A percentile compares a stretch with the other conserved stretches of the same genome.
phyloP scores from a whole-genome alignment of 2,329 filamentous ascomycete genomes.

The Myriosclerotinia duriaeana region DNA sequence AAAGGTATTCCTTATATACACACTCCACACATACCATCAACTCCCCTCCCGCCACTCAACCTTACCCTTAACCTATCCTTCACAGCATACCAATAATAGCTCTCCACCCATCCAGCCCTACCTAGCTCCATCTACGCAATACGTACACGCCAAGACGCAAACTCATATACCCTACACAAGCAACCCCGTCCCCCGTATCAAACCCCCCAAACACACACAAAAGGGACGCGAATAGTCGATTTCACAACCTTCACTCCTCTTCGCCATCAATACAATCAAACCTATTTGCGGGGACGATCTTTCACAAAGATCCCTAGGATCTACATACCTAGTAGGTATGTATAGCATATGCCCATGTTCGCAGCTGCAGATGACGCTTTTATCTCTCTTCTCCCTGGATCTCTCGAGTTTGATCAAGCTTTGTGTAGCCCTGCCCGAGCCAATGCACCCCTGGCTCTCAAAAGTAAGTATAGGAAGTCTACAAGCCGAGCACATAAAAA shows the following conservation, averaged over 20 bases:
- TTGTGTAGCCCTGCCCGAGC: too few relatives aligned
- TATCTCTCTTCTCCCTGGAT: too few relatives aligned
- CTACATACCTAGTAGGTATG: background rate
- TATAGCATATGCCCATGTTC: background rate
- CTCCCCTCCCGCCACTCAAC: background rate
- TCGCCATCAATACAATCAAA: background rate
- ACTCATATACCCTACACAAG: background rate
- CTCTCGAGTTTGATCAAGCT: too few relatives aligned
- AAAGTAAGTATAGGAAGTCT: background rate
- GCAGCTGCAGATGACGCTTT: background rate
- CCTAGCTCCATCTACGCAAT: background rate
- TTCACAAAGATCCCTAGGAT: background rate
- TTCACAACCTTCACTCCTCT: background rate
- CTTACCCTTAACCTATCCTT: background rate
- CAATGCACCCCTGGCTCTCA: too few relatives aligned
- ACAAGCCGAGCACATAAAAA: background rate
- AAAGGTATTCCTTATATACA: constrained; percentile 19
- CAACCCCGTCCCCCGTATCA: background rate
- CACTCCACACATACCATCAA: background rate
- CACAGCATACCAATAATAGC: background rate
- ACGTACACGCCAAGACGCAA: background rate
- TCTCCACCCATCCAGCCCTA: background rate
- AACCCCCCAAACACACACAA: background rate
- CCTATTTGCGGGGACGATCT: too few relatives aligned
- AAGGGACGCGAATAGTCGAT: background rate